Percentiles rank a stretch among this genome's conserved stretches.
Conservation (phyloP, 257 asterid species). For the Solanum piurae region DNA sequence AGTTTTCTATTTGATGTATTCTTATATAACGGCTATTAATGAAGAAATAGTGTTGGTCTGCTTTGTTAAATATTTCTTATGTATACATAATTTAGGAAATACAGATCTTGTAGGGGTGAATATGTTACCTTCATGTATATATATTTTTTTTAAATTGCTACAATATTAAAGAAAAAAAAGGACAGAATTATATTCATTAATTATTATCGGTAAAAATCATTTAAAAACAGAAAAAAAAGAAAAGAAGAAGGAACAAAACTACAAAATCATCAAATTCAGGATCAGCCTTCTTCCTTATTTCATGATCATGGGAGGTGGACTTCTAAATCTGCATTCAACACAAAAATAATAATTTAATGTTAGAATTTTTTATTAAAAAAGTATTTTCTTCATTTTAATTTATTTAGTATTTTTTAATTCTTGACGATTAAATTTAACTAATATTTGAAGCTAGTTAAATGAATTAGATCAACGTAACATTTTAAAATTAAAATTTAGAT, state of each 20-base stretch:
- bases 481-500: not conserved
- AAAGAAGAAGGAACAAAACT: not conserved
- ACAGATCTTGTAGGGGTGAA: not conserved
- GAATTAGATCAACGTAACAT: not conserved
- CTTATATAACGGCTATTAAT: no score
- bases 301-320: not conserved
- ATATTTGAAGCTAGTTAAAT: not conserved
- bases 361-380: not conserved
- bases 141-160: not conserved
- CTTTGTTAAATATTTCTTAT: not conserved
- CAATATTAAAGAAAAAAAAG: no score
- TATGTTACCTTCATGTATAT: not conserved
- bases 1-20: not conserved
- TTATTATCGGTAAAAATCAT: no score
- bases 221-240: not conserved
- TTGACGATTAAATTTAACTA: not conserved
- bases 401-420: not conserved
- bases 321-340: not conserved
- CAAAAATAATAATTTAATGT: not conserved
- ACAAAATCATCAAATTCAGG: not conserved
- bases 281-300: not conserved
- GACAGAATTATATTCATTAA: no score
- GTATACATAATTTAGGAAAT: not conserved
- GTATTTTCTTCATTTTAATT: not conserved
- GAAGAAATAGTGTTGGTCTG: not conserved